Percentiles rank a stretch among this genome's conserved stretches.
phyloP scores from a whole-genome alignment of 768 basidiomycete species.

The Boletus reticulatus region DNA sequence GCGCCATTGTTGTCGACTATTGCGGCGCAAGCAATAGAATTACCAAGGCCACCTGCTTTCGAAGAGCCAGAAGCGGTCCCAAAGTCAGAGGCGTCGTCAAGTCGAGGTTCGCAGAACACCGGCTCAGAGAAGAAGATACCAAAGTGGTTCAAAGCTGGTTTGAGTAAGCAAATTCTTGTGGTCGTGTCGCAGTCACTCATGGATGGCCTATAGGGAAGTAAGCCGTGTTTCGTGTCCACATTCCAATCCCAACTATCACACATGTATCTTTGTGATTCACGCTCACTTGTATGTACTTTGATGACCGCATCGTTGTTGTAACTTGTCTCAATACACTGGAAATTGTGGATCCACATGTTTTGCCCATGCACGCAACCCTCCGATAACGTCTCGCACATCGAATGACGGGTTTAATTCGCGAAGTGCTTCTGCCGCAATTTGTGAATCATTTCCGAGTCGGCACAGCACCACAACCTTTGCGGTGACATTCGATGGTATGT shows the following conservation, averaged over 20 bases:
- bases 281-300: constrained; percentile 3
- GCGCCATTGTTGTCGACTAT: constrained; percentile 66
- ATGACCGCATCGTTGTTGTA: background rate
- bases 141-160: constrained; percentile 74
- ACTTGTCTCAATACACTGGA: constrained; percentile 64
- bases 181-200: background rate
- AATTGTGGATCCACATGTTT: constrained; percentile 69
- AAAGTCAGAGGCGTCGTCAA: constrained; percentile 10
- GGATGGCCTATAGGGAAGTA: constrained; percentile 20
- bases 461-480: constrained; percentile 63
- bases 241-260: background rate
- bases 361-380: constrained; percentile 83
- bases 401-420: constrained; percentile 21
- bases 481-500: constrained; percentile 30
- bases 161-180: constrained; percentile 41
- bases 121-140: constrained; percentile 54
- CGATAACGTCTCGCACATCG: constrained; percentile 66
- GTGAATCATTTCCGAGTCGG: constrained; percentile 90
- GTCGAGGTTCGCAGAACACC: constrained; percentile 1
- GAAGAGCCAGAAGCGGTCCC: constrained; percentile 9
- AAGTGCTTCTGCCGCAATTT: constrained; percentile 66
- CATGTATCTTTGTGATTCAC: constrained; percentile 2
- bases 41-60: constrained; percentile 58
- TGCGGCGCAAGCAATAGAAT: constrained; percentile 57
- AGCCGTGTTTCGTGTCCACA: constrained; percentile 37